A percentile compares a stretch with the other conserved stretches of the same genome.
Conservation (phyloP, 306 rosid genomes). For the Sphenostylis stenocarpa region DNA sequence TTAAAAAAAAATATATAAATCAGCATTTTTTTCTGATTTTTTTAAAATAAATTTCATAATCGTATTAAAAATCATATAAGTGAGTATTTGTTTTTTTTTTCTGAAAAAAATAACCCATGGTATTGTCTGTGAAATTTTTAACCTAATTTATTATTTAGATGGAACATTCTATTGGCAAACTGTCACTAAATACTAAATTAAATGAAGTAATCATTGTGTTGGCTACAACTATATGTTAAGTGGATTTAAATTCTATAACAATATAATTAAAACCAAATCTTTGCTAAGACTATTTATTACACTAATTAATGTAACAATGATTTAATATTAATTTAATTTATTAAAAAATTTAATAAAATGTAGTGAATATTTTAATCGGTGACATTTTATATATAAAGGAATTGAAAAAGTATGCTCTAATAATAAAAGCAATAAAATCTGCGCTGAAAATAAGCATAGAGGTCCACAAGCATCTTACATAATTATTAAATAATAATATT, state of each 20-base stretch:
- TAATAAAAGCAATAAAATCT: not conserved
- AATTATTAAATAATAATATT: too few species aligned
- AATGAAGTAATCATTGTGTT: not conserved
- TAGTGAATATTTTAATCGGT: not conserved
- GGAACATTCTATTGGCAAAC: not conserved
- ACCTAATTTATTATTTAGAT: not conserved
- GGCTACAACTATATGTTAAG: too few species aligned
- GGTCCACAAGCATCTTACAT: not conserved
- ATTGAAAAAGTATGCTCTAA: not conserved
- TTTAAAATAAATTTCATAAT: too few species aligned
- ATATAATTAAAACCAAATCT: not conserved
- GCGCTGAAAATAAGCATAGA: constrained; percentile 30
- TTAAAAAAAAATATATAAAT: too few species aligned
- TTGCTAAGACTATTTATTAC: not conserved
- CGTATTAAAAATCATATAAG: too few species aligned
- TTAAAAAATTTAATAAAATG: not conserved
- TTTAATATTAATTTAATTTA: not conserved
- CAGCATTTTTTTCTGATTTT: too few species aligned
- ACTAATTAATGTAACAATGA: not conserved
- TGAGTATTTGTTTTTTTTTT: too few species aligned
- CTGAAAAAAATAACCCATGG: too few species aligned
- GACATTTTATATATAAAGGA: not conserved
- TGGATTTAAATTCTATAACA: too few species aligned
- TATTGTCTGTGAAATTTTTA: too few species aligned
- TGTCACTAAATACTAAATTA: not conserved